Conservation (phyloP, 139 green algal species). For the Yamagishiella unicocca region DNA sequence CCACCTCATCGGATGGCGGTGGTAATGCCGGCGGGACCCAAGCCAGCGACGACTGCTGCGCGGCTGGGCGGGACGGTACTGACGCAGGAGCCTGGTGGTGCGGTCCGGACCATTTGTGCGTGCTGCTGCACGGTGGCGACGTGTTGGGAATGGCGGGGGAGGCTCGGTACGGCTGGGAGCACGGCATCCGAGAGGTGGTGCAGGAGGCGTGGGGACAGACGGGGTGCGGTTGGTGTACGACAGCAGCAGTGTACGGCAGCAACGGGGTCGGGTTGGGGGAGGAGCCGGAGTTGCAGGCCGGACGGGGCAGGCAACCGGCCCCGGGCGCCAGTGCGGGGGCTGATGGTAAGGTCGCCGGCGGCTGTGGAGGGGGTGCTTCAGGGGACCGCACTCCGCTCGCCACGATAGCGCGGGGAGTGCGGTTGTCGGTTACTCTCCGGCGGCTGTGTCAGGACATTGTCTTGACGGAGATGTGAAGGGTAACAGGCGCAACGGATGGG, state of each 20-base stretch:
- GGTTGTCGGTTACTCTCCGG: slow-evolving; percentile 56
- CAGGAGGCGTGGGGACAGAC: slow-evolving; percentile 19
- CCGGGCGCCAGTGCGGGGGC: background rate
- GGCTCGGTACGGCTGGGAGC: slow-evolving; percentile 54
- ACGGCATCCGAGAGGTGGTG: slow-evolving; percentile 46
- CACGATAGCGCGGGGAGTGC: slow-evolving; percentile 26
- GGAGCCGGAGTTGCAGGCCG: background rate
- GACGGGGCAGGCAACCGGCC: background rate
- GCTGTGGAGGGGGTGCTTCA: background rate
- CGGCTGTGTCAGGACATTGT: slow-evolving; percentile 34
- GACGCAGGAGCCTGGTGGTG: background rate
- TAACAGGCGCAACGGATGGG: too few relatives aligned
- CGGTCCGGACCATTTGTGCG: background rate
- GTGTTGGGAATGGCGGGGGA: slow-evolving; percentile 49
- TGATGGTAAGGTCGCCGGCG: background rate
- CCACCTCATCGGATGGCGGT: too few relatives aligned
- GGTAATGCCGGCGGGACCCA: too few relatives aligned
- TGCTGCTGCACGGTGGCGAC: slow-evolving; percentile 59
- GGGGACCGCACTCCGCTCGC: background rate
- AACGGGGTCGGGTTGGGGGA: background rate
- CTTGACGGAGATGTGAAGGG: slow-evolving; percentile 30
- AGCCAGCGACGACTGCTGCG: too few relatives aligned
- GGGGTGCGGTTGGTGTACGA: background rate
- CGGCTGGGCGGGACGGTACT: background rate
- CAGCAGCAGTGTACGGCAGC: background rate